Percentiles rank a stretch among this genome's conserved stretches.
phyloP scores from a whole-genome alignment of 2,329 filamentous ascomycete genomes.

The Penicillium concentricum region DNA sequence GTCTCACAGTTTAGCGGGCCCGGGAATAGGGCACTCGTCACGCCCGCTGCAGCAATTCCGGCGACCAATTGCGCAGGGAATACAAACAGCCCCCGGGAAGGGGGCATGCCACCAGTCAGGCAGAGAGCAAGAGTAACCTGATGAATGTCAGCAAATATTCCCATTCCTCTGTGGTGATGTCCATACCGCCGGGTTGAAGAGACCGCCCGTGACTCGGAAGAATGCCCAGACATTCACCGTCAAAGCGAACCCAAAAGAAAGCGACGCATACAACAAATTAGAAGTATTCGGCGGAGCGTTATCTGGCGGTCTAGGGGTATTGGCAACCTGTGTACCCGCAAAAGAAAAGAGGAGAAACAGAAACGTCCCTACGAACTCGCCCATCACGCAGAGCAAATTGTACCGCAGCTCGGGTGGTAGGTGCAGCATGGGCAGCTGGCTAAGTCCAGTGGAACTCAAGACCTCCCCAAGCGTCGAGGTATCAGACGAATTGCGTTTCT shows the following conservation, averaged over 20 bases:
- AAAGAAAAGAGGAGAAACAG: constrained; percentile 52
- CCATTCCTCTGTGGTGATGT: not conserved
- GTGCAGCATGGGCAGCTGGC: constrained; percentile 36
- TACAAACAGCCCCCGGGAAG: constrained; percentile 53
- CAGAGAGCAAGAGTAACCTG: constrained; percentile 59
- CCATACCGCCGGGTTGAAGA: constrained; percentile 53
- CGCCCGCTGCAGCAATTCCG: constrained; percentile 58
- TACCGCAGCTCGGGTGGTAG: constrained; percentile 39
- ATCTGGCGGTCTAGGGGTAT: constrained; percentile 34
- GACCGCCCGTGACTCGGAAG: constrained; percentile 51
- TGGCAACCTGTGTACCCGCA: constrained; percentile 48
- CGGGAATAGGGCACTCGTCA: constrained; percentile 59
- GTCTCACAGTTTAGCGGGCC: constrained; percentile 57
- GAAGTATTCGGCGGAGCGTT: constrained; percentile 36
- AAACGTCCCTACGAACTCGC: constrained; percentile 55
- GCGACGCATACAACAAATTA: constrained; percentile 44
- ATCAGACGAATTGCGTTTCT: constrained; percentile 12
- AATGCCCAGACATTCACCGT: constrained; percentile 57
- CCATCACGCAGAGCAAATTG: constrained; percentile 48
- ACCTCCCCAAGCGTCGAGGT: constrained; percentile 10
- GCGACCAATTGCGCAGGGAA: constrained; percentile 59
- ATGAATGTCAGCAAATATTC: not conserved
- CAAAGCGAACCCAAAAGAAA: constrained; percentile 49
- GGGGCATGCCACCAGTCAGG: constrained; percentile 58
- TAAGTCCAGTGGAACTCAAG: not conserved